Base-by-base conservation (phyloP, 345 rosid genomes). In the Adansonia digitata region DNA sequence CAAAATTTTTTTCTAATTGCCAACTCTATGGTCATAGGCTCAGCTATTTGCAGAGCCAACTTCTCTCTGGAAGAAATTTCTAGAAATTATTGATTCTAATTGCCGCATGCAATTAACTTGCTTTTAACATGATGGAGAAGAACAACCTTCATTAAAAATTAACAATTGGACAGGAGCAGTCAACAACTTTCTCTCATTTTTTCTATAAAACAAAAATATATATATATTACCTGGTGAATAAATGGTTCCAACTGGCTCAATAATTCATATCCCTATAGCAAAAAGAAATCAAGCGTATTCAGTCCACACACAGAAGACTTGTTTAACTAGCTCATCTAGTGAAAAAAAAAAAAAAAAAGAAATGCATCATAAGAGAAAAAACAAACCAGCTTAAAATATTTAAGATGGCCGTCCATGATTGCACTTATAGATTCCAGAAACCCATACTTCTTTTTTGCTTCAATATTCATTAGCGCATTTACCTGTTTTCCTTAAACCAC, bases 391-490 rank as follows among this genome's bases (percentile, higher is more conserved):
- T 90, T 93, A 77, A 91, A 93, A 77, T 88, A 87, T 86, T 87
- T 87, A 77, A 93, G 84, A 87, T 93, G 97, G 55, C 89, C 92
- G 83, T 91, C 94, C 98, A 93, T 85, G 74, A 93, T 90, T 75
- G 93, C 90, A 90, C 98, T 91, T 43, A 91, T 80, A 65, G 93
- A 91, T 86, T 93, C 97, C 88, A 93, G 73, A 83, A 93, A 93
- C 88, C 90, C 94, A 2, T 87, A 85, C 85, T 93, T 91, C 92
- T 93, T 91, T 85, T 85, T 93, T 0, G 91, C 82, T 90, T 91
- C 98, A 70, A 93, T 77, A 79, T 84, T 88, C 88, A 88, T 87
- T 77, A 93, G 87, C 14, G 89, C 88, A 71, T 82, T 91, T 74
- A 90, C 97, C 94, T 93, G 94, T 85, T 87, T 76, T 85, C 88